Conservation (phyloP, 495 filamentous ascomycete species). For the Daldinia childiae region DNA sequence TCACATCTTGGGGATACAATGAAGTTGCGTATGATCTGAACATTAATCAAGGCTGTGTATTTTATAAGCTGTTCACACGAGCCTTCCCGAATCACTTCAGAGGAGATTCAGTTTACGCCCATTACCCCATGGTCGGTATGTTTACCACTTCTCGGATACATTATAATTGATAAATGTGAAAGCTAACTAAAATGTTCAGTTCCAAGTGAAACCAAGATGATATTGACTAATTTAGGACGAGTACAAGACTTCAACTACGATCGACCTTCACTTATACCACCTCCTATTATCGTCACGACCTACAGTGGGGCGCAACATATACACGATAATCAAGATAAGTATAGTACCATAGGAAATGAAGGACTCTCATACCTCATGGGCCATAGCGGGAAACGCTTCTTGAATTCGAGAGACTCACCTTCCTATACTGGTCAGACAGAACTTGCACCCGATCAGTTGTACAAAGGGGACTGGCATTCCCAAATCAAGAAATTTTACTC, state of each 20-base stretch:
- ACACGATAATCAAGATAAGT: slow-evolving; percentile 68
- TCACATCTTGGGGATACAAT: slow-evolving; percentile 83
- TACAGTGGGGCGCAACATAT: slow-evolving; percentile 71
- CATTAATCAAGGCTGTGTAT: slow-evolving; percentile 81
- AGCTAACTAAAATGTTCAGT: slow-evolving; percentile 27
- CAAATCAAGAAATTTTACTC: slow-evolving; percentile 72
- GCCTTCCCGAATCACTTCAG: slow-evolving; percentile 86
- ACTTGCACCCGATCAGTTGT: slow-evolving; percentile 69
- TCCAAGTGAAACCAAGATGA: slow-evolving; percentile 71
- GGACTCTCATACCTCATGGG: slow-evolving; percentile 62
- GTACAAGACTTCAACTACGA: slow-evolving; percentile 78
- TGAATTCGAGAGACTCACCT: slow-evolving; percentile 62
- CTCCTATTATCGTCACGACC: slow-evolving; percentile 64
- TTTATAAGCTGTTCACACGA: slow-evolving; percentile 83
- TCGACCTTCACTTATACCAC: slow-evolving; percentile 63
- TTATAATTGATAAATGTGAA: background rate
- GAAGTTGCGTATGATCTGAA: slow-evolving; percentile 78
- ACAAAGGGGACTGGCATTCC: slow-evolving; percentile 61
- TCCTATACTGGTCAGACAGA: slow-evolving; percentile 57
- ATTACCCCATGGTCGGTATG: slow-evolving; percentile 74
- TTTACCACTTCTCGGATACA: background rate
- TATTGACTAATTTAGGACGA: slow-evolving; percentile 75
- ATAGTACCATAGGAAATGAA: slow-evolving; percentile 70
- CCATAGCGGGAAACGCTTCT: slow-evolving; percentile 59
- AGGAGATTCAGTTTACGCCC: slow-evolving; percentile 83